Evolutionary conservation across 768 basidiomycete genomes (phyloP), one percentile per base, ranked within the genome.

Genomic region (Lactarius pseudohatsudake): DNA sequence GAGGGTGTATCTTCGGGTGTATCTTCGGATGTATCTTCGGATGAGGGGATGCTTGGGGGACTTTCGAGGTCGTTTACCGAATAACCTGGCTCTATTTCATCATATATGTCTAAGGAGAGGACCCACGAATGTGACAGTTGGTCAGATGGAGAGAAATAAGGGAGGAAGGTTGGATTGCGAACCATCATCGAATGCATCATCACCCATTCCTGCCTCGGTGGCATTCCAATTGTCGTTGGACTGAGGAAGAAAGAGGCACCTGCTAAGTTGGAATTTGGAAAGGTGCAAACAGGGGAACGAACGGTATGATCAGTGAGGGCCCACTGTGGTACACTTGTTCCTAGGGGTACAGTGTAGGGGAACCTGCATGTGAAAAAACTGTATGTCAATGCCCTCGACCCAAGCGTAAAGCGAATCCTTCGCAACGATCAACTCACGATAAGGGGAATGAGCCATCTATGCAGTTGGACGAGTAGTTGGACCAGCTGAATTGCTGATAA

Each of bases 401-500:
- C 34, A 8, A 36, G 26, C 26, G 26, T 26, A 36, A 36, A 22
- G 16, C 20, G 7, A 20, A 32, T n/a, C 0, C 6, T 32, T 20
- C 8, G 9, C 6, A 40, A 4, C 9, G 1, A 8, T 36, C 11
- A 38, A 55, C 66, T 67, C 66, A 67, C 66, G 66, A 16, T n/a
- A 57, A 59, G 1, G 50, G 40, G 13, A 57, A 22, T 13, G 36
- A 0, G 9, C 4, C 13, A 4, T 0, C 22, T 28, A 61, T 55
- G 40, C 66, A 67, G 34, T 67, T 67, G 26, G 0, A 6, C 3
- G 47, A n/a, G 26, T 54, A 67, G 16, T 55, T 18, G 1, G 50
- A 28, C 57, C 57, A 67, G 18, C 66, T 67, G n/a, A 20, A 54
- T 36, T 16, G 15, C 4, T 15, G 15, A 32, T n/a, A 1, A 58